phyloP scores from a whole-genome alignment of 2,329 filamentous ascomycete species.

The Pestalotiopsis sp. region DNA sequence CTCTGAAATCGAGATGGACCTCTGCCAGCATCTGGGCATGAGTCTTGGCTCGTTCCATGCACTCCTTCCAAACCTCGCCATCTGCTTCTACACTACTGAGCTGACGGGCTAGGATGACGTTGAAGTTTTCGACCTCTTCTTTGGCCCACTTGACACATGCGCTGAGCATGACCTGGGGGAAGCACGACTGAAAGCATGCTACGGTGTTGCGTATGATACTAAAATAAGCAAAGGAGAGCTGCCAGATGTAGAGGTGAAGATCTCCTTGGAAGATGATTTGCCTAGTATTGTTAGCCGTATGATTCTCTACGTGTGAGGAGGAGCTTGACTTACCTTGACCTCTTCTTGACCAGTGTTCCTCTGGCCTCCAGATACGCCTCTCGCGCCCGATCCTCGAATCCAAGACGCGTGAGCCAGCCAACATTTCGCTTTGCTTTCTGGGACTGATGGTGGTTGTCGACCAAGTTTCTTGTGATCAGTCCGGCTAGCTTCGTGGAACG shows the following conservation, averaged over 20 bases:
- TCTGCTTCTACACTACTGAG: conserved; percentile 80
- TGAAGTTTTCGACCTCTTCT: conserved; percentile 89
- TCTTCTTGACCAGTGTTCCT: conserved; percentile 74
- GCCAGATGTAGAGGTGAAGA: conserved; percentile 89
- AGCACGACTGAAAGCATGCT: conserved; percentile 82
- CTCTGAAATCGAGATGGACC: conserved; percentile 87
- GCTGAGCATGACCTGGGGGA: conserved; percentile 84
- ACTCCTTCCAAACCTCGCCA: conserved; percentile 77
- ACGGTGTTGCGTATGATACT: conserved; percentile 92
- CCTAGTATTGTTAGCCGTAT: conserved; percentile 44
- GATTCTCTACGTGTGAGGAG: conserved; percentile 1
- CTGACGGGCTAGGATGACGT: conserved; percentile 77
- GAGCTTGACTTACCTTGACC: conserved; percentile 65
- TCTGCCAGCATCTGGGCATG: conserved; percentile 80
- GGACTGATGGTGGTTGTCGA: conserved; percentile 75
- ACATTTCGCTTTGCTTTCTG: conserved; percentile 79
- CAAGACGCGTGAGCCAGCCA: conserved; percentile 80
- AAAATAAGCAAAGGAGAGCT: conserved; percentile 94
- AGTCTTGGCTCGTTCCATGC: conserved; percentile 76
- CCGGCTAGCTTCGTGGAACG: conserved; percentile 75
- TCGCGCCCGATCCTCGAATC: conserved; percentile 85
- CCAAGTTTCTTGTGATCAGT: conserved; percentile 74
- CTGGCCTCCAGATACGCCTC: conserved; percentile 84
- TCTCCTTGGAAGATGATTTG: conserved; percentile 96
- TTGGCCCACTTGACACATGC: conserved; percentile 99